Conservation (phyloP, 176 grass and related monocot species). For the Oryza officinalis region DNA sequence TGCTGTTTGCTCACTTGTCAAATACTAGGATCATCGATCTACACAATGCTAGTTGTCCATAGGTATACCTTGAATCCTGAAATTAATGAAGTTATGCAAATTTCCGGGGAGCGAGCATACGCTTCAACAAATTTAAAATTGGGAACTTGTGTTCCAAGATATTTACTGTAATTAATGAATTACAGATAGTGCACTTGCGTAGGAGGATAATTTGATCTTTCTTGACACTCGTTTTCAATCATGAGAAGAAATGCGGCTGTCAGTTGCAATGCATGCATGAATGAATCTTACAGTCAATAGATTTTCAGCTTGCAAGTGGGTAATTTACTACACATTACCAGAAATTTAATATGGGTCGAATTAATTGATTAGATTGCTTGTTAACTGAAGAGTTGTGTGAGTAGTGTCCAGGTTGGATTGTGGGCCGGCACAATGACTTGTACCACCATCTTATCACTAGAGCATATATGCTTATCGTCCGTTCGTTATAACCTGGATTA, state of each 20-base stretch:
- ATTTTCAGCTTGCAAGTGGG: not conserved
- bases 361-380: not conserved
- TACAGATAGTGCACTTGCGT: not conserved
- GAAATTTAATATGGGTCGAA: not conserved
- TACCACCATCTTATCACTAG: conserved; percentile 28
- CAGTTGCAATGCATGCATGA: not conserved
- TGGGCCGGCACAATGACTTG: conserved; percentile 11
- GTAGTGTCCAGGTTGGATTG: conserved; percentile 3
- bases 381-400: not conserved
- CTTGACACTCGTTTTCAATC: conserved; percentile 5
- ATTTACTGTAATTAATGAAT: not conserved
- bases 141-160: not conserved
- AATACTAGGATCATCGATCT: conserved; percentile 1
- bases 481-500: conserved; percentile 15
- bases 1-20: not conserved
- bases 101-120: not conserved
- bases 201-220: not conserved
- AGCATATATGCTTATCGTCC: not conserved
- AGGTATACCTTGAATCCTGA: not conserved
- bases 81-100: not conserved
- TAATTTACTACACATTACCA: not conserved
- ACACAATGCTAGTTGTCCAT: not conserved
- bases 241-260: not conserved
- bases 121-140: not conserved
- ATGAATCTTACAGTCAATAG: not conserved